Conservation (phyloP, 2,329 filamentous ascomycete genomes). For the Pseudopithomyces maydicus region DNA sequence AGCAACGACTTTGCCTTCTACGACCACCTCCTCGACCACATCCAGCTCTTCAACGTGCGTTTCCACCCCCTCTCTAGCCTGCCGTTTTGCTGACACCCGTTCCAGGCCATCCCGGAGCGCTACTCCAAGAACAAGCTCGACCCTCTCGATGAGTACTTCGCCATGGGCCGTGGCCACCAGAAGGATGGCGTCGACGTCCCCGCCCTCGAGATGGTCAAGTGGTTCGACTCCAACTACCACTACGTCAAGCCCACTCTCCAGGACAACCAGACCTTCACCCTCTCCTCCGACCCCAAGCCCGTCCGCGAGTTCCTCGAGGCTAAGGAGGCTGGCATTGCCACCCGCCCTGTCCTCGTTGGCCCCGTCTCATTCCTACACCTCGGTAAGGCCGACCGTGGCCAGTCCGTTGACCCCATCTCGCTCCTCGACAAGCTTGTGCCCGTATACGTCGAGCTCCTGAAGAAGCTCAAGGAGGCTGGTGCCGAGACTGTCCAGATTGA, state of each 20-base stretch:
- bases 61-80: background rate
- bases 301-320: conserved; percentile 94
- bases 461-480: conserved; percentile 93
- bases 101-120: conserved; percentile 83
- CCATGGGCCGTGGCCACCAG: conserved; percentile 99
- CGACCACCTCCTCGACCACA: conserved; percentile 96
- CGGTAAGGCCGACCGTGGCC: conserved; percentile 96
- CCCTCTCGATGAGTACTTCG: conserved; percentile 95
- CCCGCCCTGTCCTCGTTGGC: conserved; percentile 91
- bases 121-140: conserved; percentile 91
- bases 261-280: conserved; percentile 95
- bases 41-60: conserved; percentile 93
- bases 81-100: conserved; percentile 15
- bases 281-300: conserved; percentile 86
- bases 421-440: conserved; percentile 92
- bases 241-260: conserved; percentile 99
- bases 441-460: conserved; percentile 90
- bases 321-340: conserved; percentile 92
- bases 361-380: conserved; percentile 98
- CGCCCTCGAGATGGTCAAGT: conserved; percentile 98
- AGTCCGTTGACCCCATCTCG: conserved; percentile 90
- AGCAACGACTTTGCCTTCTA: conserved; percentile 99
- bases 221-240: conserved; percentile 99
- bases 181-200: conserved; percentile 93
- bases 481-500: conserved; percentile 98